phyloP scores from a whole-genome alignment of 495 filamentous ascomycete genomes.

The Podospora tetraspora region DNA sequence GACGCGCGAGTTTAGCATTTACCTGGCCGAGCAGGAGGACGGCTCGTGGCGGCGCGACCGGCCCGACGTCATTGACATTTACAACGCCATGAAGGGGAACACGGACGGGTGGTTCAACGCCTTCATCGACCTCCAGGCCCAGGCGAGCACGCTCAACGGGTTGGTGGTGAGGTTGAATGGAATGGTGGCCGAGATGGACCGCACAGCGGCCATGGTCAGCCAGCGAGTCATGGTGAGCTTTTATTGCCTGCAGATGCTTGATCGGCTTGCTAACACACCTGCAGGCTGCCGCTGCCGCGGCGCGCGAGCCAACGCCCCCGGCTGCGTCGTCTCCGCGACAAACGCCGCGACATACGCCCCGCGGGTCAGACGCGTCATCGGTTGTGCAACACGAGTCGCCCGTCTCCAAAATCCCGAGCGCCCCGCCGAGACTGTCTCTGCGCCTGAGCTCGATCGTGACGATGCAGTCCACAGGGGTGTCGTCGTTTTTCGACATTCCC shows the following conservation, averaged over 20 bases:
- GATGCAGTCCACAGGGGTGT: conserved; percentile 4
- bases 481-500: conserved; percentile 21
- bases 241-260: background rate
- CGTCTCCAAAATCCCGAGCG: conserved; percentile 20
- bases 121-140: conserved; percentile 63
- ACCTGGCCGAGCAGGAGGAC: conserved; percentile 59
- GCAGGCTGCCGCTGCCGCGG: conserved; percentile 9
- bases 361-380: conserved; percentile 25
- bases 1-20: conserved; percentile 68
- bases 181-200: conserved; percentile 73
- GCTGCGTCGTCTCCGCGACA: conserved; percentile 19
- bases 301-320: background rate
- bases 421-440: conserved; percentile 31
- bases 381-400: conserved; percentile 26
- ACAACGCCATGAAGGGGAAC: conserved; percentile 76
- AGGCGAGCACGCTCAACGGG: conserved; percentile 54
- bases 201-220: conserved; percentile 67
- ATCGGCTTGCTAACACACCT: conserved; percentile 7
- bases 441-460: conserved; percentile 27
- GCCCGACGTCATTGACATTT: conserved; percentile 57
- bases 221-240: conserved; percentile 51
- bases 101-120: conserved; percentile 79
- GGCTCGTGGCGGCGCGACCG: conserved; percentile 49
- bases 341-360: conserved; percentile 26
- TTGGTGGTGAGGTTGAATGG: conserved; percentile 57